Conservation (phyloP, 2,329 filamentous ascomycete species). For the Penicillium sp. region DNA sequence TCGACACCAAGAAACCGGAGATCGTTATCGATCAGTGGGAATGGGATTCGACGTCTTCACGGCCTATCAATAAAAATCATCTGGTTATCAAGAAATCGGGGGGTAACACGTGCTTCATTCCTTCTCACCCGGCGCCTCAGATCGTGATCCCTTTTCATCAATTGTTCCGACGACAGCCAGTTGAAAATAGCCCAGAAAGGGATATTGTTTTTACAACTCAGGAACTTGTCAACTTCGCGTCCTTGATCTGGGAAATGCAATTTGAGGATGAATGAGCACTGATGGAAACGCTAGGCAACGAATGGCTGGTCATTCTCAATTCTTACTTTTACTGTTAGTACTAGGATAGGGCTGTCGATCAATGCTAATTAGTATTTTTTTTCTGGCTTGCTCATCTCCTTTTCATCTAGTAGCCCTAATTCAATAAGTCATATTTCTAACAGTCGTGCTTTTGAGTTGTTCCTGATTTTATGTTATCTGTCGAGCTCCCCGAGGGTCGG, state of each 20-base stretch:
- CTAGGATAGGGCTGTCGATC: too few relatives aligned
- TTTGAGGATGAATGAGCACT: too few relatives aligned
- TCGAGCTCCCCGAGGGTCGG: too few relatives aligned
- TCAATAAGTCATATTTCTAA: too few relatives aligned
- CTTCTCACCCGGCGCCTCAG: not conserved
- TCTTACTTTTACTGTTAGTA: too few relatives aligned
- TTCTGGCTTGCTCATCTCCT: too few relatives aligned
- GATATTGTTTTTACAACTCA: slow-evolving; percentile 4
- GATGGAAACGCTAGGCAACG: too few relatives aligned
- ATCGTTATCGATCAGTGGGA: slow-evolving; percentile 3
- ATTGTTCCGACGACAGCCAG: not conserved
- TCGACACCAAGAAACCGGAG: not conserved
- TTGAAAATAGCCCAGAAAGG: not conserved
- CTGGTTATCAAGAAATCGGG: not conserved
- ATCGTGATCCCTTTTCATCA: slow-evolving; percentile 2
- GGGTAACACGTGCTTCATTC: not conserved
- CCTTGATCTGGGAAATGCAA: slow-evolving; percentile 6
- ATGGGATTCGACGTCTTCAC: not conserved
- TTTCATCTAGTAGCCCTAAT: too few relatives aligned
- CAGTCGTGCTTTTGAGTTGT: too few relatives aligned
- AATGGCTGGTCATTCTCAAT: too few relatives aligned
- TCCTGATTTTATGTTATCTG: too few relatives aligned
- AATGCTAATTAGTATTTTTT: too few relatives aligned
- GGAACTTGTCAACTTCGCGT: slow-evolving; percentile 6
- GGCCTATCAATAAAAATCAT: not conserved